Evolutionary conservation across 371 early-diverging fungal species (phyloP), one percentile per base, ranked within the genome.

Genomic region (Mycotypha africana): DNA sequence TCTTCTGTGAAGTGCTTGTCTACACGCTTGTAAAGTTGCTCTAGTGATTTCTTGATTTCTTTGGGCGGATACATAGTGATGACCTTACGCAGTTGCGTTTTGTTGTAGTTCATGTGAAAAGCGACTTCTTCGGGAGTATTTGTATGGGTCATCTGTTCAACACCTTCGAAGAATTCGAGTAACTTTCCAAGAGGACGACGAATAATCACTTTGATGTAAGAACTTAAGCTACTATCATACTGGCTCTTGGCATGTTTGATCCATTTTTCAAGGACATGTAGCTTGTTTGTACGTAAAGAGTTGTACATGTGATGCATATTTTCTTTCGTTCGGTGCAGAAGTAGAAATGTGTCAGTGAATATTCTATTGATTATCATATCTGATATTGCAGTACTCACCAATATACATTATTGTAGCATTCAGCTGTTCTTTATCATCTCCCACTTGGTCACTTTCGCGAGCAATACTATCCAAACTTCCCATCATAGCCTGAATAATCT

Each of bases 161-260:
- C 87, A 8, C 93, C 94, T 48, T 95, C 95, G 62, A 95, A 97
- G 63, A 97, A 97, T 65, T 92, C 96, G 54, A 94, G 47, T 19
- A 97, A 74, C 50, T 82, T 88, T 6, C 92, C 91, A 14, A 96
- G 64, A 1, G 95, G 92, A 28, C 89, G 81, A 7, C 92, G 79
- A 36, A 96, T 85, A 8, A 95, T 88, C 10, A 85, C 85, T 43
- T 84, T 84, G 45, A 89, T 74, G 60, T 97, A 97, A 0, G 87
- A 81, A 15, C 82, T 82, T 21, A 92, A 60, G 47, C 87, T 89
- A 31, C 63, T 71, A 44, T 94, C 93, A 56, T 95, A 94, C 9
- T 85, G 76, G 4, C 64, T 53, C 62, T 90, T 92, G 9, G 94
- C 89, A 39, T 92, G 85, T 46, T 89, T 92, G 51, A 88, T 81